Evolutionary conservation across 805 yeast genomes (phyloP).

Genomic region (Saccharomycopsis fermentans): DNA sequence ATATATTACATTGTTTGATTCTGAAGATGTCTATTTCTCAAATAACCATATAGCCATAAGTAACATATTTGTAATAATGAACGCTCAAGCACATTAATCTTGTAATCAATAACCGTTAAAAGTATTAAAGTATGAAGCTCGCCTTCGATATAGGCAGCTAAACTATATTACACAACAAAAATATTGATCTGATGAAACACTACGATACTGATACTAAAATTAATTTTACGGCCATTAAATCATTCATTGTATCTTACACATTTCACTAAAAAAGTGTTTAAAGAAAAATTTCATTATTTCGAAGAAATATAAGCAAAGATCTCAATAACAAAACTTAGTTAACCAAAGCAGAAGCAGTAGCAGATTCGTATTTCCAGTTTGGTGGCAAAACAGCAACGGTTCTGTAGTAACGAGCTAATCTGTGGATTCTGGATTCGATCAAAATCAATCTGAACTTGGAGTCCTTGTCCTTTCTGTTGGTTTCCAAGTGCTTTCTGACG

Average conservation of each 20-base stretch:
- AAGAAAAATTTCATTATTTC: conserved; percentile 1
- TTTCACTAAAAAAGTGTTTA: not conserved
- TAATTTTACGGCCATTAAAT: not conserved
- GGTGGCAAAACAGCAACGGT: conserved; percentile 98
- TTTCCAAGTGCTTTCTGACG: conserved; percentile 99
- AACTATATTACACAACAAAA: too few relatives aligned
- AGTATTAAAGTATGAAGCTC: too few relatives aligned
- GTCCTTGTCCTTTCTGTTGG: conserved; percentile 99
- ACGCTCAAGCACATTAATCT: too few relatives aligned
- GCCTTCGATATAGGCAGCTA: too few relatives aligned
- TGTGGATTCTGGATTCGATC: conserved; percentile 99
- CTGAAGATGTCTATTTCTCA: not conserved
- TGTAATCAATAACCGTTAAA: too few relatives aligned
- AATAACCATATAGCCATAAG: too few relatives aligned
- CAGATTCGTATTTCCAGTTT: conserved; percentile 99
- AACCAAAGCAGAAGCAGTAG: conserved; percentile 99
- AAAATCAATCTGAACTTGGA: conserved; percentile 99
- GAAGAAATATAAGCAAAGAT: conserved; percentile 1
- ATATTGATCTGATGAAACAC: too few relatives aligned
- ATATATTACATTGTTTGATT: not conserved
- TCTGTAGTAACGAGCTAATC: conserved; percentile 99
- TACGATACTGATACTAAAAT: too few relatives aligned
- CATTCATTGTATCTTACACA: not conserved
- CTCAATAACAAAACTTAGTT: conserved; percentile 46
- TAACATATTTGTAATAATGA: too few relatives aligned